phyloP scores from a whole-genome alignment of 2,329 filamentous ascomycete genomes.

The Myriosclerotinia curreyana region DNA sequence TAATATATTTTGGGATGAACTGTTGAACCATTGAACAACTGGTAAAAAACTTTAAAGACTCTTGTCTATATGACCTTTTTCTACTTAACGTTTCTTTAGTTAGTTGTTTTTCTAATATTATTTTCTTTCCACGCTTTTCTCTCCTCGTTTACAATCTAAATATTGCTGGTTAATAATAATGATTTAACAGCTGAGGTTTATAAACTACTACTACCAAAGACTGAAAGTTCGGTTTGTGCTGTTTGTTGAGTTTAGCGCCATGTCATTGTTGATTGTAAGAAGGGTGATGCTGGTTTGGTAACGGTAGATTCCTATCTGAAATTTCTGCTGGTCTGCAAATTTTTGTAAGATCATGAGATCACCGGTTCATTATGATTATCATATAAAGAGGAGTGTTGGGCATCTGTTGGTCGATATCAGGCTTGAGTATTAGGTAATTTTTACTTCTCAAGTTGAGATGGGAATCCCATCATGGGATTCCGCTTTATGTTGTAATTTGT shows the following conservation, averaged over 20 bases:
- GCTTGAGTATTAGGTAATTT: neutral
- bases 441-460: neutral
- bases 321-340: neutral
- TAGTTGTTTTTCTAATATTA: no score
- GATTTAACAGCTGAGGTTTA: neutral
- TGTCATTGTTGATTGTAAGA: neutral
- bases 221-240: neutral
- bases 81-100: neutral
- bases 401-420: neutral
- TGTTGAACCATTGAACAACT: neutral
- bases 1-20: neutral
- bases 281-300: constrained; percentile 2
- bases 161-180: neutral
- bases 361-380: no score
- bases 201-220: no score
- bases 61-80: no score
- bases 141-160: neutral
- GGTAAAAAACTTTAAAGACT: neutral
- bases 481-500: no score
- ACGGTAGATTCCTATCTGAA: neutral
- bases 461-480: no score
- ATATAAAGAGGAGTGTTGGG: neutral
- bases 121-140: neutral
- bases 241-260: neutral
- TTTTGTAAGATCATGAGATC: neutral